Evolutionary conservation across 129 eudicot species (phyloP), one percentile per base, ranked within the genome.

Genomic region (Rutidosis leptorrhynchoides): DNA sequence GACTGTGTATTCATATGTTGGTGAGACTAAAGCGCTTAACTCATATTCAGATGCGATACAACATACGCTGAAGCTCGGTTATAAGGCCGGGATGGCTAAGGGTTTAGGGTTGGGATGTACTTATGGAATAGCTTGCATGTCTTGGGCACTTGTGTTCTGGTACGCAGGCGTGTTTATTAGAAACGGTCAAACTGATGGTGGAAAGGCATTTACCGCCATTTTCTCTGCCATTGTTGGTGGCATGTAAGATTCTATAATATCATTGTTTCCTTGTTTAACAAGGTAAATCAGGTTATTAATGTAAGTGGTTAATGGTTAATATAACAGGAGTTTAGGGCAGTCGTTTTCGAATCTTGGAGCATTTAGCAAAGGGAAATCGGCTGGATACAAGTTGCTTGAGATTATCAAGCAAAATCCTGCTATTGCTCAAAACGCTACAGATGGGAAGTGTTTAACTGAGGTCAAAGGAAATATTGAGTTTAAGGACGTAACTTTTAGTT

Each of bases 61-160:
- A 23, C 86, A 89, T 74, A 94, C 99, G 11, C 72, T 94, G 49
- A 84, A 94, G 78, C 95, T 94, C 4, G 99, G 99, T 6, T 94
- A 94, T 77, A 94, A 94, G 73, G 99, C 99, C 52, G 99, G 99
- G 30, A 94, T 94, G 98, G 98, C 98, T n/a, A 93, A 93, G 82
- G 98, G 98, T 12, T 76, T 93, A 62, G 98, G 98, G 26, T 70
- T 93, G 21, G 98, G 98, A 80, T 93, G 98, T 67, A 93, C 98
- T 2, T 93, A 93, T 68, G 98, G 98, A 48, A 93, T 93, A 20
- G 98, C 98, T 21, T 93, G 98, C 78, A 93, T 93, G 98, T 93
- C 98, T 1, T 93, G 98, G 98, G 98, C 98, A 60, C 92, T 93
- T 71, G 98, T 93, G 49, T 88, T 93, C 89, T 93, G 98, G 98